These are phyloP conservation scores for Pueraria montana DNA, from an alignment of 306 rosid species.

Conservation along the genomic window DNA sequence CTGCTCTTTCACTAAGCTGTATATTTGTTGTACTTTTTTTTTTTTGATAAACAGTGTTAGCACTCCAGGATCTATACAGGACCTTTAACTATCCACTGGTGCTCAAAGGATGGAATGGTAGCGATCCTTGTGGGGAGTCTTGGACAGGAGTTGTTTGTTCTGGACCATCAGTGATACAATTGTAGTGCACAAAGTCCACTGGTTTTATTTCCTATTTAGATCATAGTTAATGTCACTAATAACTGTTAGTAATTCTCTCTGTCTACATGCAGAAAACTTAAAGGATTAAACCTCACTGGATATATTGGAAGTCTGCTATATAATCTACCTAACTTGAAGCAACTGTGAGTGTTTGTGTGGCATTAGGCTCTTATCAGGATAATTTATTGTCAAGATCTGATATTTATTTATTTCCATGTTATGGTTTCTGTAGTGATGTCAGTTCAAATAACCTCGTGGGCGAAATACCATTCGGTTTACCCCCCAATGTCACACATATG, in stretches of 20 bases:
- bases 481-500: conserved; percentile 78
- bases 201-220: conserved; percentile 15
- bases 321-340: conserved; percentile 65
- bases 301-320: conserved; percentile 62
- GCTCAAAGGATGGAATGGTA: conserved; percentile 75
- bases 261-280: conserved; percentile 62
- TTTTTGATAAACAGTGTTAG: conserved; percentile 58
- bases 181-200: conserved; percentile 55
- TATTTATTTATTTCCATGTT: conserved; percentile 25
- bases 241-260: conserved; percentile 36
- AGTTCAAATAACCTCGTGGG: conserved; percentile 76
- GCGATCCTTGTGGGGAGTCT: conserved; percentile 79
- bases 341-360: conserved; percentile 62
- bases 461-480: conserved; percentile 68
- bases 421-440: conserved; percentile 69
- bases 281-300: conserved; percentile 78
- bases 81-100: conserved; percentile 61
- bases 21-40: neutral
- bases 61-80: conserved; percentile 67
- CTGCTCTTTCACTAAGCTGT: conserved; percentile 7
- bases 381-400: neutral
- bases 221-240: neutral
- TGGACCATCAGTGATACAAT: conserved; percentile 69
- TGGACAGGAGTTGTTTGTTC: conserved; percentile 84
- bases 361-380: neutral